A percentile compares a stretch with the other conserved stretches of the same genome.
Evolutionary conservation across 2,329 filamentous ascomycete genomes (phyloP).

Genomic region (Fusarium armeniacum): DNA sequence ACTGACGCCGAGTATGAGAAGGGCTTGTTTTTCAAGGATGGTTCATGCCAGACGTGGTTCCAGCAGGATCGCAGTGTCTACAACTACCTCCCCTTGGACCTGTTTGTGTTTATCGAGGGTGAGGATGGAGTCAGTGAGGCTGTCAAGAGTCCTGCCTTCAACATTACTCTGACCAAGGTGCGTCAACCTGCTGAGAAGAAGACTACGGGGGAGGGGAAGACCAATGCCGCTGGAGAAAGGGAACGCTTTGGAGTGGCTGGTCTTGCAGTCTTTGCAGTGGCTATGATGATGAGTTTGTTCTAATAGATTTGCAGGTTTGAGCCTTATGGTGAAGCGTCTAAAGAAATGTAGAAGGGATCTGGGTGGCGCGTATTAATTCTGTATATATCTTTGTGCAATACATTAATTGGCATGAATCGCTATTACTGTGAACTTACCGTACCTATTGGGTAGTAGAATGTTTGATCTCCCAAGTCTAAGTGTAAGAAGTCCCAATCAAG

Average conservation of each 20-base stretch:
- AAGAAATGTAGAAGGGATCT: no score
- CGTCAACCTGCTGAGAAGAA: slow-evolving; percentile 41
- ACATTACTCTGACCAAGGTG: slow-evolving; percentile 50
- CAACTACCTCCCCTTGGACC: slow-evolving; percentile 51
- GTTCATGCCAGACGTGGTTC: slow-evolving; percentile 53
- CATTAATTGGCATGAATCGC: no score
- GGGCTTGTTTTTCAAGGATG: slow-evolving; percentile 49
- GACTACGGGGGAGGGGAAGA: neutral
- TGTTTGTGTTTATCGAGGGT: slow-evolving; percentile 50
- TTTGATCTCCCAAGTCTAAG: no score
- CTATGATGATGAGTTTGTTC: slow-evolving; percentile 40
- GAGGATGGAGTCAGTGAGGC: slow-evolving; percentile 30
- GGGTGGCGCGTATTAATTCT: no score
- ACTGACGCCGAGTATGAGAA: slow-evolving; percentile 40
- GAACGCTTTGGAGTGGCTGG: slow-evolving; percentile 14
- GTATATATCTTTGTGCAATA: no score
- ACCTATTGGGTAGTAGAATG: no score
- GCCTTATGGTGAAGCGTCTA: no score
- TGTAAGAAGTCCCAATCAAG: no score
- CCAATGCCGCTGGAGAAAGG: slow-evolving; percentile 14
- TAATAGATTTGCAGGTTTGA: slow-evolving; percentile 37
- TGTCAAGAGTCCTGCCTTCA: slow-evolving; percentile 48
- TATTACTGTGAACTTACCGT: no score
- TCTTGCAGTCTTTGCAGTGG: slow-evolving; percentile 7
- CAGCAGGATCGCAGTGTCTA: slow-evolving; percentile 53